phyloP scores from a whole-genome alignment of 1,139 yeast genomes.

The Pichia sp. region DNA sequence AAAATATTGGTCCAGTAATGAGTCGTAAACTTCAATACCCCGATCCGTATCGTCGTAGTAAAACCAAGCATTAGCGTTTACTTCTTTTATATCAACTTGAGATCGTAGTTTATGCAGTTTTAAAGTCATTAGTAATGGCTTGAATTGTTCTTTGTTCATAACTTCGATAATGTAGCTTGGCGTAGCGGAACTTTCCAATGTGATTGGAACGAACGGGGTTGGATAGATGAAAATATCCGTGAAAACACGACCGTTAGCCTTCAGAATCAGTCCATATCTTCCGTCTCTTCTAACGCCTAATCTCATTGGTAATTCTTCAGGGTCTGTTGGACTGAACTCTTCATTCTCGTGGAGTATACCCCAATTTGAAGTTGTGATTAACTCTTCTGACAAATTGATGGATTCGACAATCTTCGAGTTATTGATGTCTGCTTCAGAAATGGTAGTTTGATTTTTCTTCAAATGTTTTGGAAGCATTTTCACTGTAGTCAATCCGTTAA shows the following conservation, averaged over 20 bases:
- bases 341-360: conserved; percentile 62
- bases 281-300: conserved; percentile 54
- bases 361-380: conserved; percentile 46
- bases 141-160: conserved; percentile 31
- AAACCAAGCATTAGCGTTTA: conserved; percentile 37
- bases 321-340: conserved; percentile 16
- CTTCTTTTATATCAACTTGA: conserved; percentile 39
- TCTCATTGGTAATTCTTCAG: conserved; percentile 22
- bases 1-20: conserved; percentile 26
- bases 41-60: conserved; percentile 40
- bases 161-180: conserved; percentile 60
- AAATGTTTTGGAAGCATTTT: conserved; percentile 53
- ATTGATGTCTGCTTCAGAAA: conserved; percentile 39
- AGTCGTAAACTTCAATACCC: conserved; percentile 19
- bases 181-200: conserved; percentile 7
- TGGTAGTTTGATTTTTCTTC: conserved; percentile 64
- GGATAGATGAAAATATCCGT: conserved; percentile 76
- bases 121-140: conserved; percentile 41
- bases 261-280: conserved; percentile 62
- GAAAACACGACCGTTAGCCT: conserved; percentile 76
- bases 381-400: conserved; percentile 26
- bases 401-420: conserved; percentile 15
- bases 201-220: conserved; percentile 37
- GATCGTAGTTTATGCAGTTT: conserved; percentile 65
- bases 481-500: conserved; percentile 82